Conservation (phyloP, 2,329 filamentous ascomycete genomes). For the Blastomyces parvus region DNA sequence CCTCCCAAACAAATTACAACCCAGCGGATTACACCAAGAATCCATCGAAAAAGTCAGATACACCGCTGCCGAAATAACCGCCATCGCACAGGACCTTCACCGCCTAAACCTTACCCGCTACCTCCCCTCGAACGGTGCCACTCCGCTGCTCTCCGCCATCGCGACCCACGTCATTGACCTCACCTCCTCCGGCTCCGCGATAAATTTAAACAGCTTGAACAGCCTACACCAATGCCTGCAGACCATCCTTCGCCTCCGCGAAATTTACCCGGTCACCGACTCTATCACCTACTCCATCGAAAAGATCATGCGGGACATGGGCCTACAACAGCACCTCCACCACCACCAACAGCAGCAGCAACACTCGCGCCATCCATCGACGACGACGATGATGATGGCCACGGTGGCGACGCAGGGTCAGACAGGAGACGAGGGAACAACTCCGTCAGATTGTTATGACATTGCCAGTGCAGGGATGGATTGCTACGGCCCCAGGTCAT, state of each 20-base stretch:
- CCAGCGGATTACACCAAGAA: constrained; percentile 66
- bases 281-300: constrained; percentile 90
- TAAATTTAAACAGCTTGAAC: constrained; percentile 61
- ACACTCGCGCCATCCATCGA: constrained; percentile 32
- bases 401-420: background rate
- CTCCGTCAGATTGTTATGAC: background rate
- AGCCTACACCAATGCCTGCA: constrained; percentile 88
- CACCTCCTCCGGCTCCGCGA: constrained; percentile 66
- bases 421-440: no score
- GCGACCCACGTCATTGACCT: constrained; percentile 90
- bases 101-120: constrained; percentile 63
- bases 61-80: constrained; percentile 75
- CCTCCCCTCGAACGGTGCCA: constrained; percentile 81
- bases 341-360: constrained; percentile 38
- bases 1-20: constrained; percentile 46
- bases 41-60: constrained; percentile 74
- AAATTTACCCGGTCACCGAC: constrained; percentile 85
- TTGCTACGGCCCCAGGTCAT: background rate
- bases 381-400: no score
- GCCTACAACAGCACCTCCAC: constrained; percentile 46
- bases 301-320: constrained; percentile 76
- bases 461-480: background rate
- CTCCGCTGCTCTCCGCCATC: constrained; percentile 80
- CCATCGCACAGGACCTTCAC: constrained; percentile 69
- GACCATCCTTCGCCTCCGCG: constrained; percentile 75